A percentile compares a stretch with the other conserved stretches of the same genome.
phyloP scores from a whole-genome alignment of 2,329 filamentous ascomycete genomes.

The Microsporum ferrugineum region DNA sequence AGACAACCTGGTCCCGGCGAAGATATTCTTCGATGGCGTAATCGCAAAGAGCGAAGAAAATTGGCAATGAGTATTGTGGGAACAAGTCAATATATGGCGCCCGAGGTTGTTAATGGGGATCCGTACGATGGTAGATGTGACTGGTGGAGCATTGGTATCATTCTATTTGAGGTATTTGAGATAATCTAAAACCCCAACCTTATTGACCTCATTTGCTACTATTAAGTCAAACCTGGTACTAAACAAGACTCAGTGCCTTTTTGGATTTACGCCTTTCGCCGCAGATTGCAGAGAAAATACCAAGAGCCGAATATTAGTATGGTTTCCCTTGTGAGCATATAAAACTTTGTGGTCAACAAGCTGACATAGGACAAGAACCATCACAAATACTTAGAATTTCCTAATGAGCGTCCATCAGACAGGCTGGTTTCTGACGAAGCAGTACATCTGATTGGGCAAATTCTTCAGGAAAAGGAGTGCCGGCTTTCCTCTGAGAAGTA shows the following conservation, averaged over 20 bases:
- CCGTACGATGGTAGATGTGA: slow-evolving; percentile 87
- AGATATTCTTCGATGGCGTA: slow-evolving; percentile 57
- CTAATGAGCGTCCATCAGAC: slow-evolving; percentile 42
- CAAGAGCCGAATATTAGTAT: slow-evolving; percentile 70
- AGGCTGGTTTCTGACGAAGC: slow-evolving; percentile 56
- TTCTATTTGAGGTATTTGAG: slow-evolving; percentile 60
- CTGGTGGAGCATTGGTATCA: slow-evolving; percentile 93
- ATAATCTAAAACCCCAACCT: neutral
- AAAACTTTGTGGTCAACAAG: neutral
- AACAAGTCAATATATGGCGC: slow-evolving; percentile 97
- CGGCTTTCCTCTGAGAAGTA: slow-evolving; percentile 71
- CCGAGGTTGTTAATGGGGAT: slow-evolving; percentile 74
- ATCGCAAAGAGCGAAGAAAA: slow-evolving; percentile 55
- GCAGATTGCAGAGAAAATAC: slow-evolving; percentile 70
- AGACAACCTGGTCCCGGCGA: slow-evolving; percentile 28
- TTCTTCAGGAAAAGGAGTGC: slow-evolving; percentile 62
- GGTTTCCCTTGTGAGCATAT: neutral
- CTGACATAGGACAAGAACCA: slow-evolving; percentile 46
- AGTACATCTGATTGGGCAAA: slow-evolving; percentile 60
- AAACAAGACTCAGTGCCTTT: slow-evolving; percentile 52
- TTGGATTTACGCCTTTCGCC: slow-evolving; percentile 82
- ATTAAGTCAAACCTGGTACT: neutral
- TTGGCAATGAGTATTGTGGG: slow-evolving; percentile 80
- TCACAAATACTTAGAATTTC: slow-evolving; percentile 58
- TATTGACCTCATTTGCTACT: neutral